Percentiles rank a stretch among this genome's conserved stretches.
phyloP scores from a whole-genome alignment of 805 yeast species.

The Middelhovenomyces tepae region DNA sequence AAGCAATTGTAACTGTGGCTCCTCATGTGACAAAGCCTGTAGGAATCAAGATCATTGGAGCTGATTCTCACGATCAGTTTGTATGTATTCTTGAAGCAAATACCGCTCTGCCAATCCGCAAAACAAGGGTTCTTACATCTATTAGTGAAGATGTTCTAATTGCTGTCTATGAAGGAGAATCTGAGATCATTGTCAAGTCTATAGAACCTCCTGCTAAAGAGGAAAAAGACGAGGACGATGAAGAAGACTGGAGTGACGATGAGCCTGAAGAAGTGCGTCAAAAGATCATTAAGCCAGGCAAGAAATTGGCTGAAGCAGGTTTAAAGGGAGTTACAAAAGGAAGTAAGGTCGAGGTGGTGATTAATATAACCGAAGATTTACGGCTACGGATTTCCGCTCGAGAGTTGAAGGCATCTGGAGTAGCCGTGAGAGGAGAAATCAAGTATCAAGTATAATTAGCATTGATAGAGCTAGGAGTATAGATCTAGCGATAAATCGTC shows the following conservation, averaged over 20 bases:
- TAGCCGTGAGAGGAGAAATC: constrained; percentile 19
- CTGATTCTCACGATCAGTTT: constrained; percentile 40
- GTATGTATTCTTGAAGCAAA: constrained; percentile 67
- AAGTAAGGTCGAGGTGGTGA: constrained; percentile 52
- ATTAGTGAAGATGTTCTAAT: constrained; percentile 55
- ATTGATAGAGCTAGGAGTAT: too few species aligned
- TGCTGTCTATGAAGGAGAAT: constrained; percentile 77
- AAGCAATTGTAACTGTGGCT: constrained; percentile 79
- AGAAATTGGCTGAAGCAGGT: constrained; percentile 68
- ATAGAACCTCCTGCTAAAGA: constrained; percentile 55
- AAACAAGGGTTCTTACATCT: constrained; percentile 54
- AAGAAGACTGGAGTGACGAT: constrained; percentile 47
- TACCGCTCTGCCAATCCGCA: constrained; percentile 87
- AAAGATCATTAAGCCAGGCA: constrained; percentile 64
- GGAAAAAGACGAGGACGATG: constrained; percentile 43
- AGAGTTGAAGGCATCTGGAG: constrained; percentile 19
- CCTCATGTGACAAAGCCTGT: constrained; percentile 78
- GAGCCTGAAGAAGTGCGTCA: constrained; percentile 84
- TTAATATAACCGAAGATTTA: constrained; percentile 59
- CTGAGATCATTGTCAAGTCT: constrained; percentile 64
- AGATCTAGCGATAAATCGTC: too few species aligned
- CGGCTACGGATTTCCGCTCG: constrained; percentile 53
- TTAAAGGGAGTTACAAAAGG: constrained; percentile 60
- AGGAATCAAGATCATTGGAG: constrained; percentile 71
- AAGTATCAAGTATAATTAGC: too few species aligned